A percentile compares a stretch with the other conserved stretches of the same genome.
Evolutionary conservation across 73 alveolate genomes (phyloP).

Genomic region (Paramecium octaurelia): DNA sequence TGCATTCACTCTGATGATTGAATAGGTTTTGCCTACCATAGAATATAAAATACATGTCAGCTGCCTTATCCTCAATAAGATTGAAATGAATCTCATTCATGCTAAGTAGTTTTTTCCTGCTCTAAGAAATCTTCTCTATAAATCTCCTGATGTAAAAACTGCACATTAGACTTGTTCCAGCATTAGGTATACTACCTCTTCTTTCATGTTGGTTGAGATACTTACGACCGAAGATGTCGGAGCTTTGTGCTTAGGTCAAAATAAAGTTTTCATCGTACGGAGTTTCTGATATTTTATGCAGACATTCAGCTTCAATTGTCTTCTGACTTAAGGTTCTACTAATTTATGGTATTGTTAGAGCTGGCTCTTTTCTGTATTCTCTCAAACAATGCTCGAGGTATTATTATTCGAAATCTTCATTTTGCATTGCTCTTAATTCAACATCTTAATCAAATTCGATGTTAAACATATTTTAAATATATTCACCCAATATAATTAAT

Average conservation of each 20-base stretch:
- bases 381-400: neutral
- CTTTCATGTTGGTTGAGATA: neutral
- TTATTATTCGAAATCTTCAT: conserved; percentile 33
- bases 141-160: neutral
- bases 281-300: neutral
- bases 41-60: neutral
- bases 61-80: conserved; percentile 1
- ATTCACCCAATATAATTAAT: neutral
- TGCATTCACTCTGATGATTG: neutral
- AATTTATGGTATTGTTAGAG: neutral
- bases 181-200: neutral
- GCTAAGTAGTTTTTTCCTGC: neutral
- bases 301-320: neutral
- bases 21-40: neutral
- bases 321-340: conserved; percentile 2
- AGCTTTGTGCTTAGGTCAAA: neutral
- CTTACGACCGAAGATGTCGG: neutral
- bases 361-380: conserved; percentile 3
- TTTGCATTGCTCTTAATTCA: neutral
- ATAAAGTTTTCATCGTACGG: neutral
- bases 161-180: neutral
- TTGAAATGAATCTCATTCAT: neutral
- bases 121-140: neutral
- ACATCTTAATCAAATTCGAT: neutral
- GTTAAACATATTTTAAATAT: neutral